phyloP scores from a whole-genome alignment of 495 filamentous ascomycete genomes.

The Neurospora intermedia region DNA sequence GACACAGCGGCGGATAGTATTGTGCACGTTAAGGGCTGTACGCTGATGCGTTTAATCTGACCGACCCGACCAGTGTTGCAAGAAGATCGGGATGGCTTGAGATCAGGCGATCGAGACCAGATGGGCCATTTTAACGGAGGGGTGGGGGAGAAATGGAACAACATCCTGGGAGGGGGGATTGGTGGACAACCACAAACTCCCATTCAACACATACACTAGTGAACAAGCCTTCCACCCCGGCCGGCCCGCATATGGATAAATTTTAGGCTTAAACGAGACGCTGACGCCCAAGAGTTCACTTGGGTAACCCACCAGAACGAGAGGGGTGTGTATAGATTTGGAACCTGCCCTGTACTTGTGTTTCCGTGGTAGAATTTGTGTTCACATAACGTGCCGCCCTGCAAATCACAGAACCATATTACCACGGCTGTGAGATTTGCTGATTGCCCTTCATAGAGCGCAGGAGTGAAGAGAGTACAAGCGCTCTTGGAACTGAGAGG shows the following conservation, averaged over 20 bases:
- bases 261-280: slow-evolving; percentile 9
- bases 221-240: not conserved
- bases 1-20: not conserved
- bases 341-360: not conserved
- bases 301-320: slow-evolving; percentile 1
- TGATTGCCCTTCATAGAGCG: not conserved
- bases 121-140: not conserved
- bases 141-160: slow-evolving; percentile 1
- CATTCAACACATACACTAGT: not conserved
- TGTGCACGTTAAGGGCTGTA: not conserved
- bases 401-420: not conserved
- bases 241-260: slow-evolving; percentile 6
- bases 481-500: not conserved
- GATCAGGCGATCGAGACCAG: slow-evolving; percentile 19
- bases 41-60: slow-evolving; percentile 10
- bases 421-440: not conserved
- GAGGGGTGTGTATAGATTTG: not conserved
- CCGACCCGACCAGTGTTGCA: slow-evolving; percentile 2
- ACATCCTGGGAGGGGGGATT: slow-evolving; percentile 3
- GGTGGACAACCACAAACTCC: slow-evolving; percentile 2
- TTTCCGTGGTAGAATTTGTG: not conserved
- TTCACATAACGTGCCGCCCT: not conserved
- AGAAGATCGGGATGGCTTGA: slow-evolving; percentile 12
- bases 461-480: not conserved
- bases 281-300: slow-evolving; percentile 9